These are phyloP conservation scores for Trametes pubescens DNA, from an alignment of 1,284 basidiomycete genomes.

Conservation along the genomic window DNA sequence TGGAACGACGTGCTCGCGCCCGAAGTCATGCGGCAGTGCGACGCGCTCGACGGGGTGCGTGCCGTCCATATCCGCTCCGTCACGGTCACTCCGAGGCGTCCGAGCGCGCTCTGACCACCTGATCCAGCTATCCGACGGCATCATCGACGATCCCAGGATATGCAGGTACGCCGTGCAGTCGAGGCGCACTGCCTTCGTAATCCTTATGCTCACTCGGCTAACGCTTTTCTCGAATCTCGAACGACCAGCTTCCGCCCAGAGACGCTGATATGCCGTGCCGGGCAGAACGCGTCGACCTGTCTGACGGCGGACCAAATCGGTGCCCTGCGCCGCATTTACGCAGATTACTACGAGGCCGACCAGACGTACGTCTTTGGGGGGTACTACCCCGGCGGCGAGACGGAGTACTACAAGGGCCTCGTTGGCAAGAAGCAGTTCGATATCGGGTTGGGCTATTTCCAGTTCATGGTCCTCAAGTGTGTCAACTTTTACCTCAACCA, in stretches of 20 bases:
- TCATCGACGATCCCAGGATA: constrained; percentile 44
- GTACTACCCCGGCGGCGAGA: constrained; percentile 41
- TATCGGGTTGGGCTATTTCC: constrained; percentile 32
- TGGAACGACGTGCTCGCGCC: constrained; percentile 38
- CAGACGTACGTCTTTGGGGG: constrained; percentile 38
- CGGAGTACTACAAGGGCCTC: constrained; percentile 42
- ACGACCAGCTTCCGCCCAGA: constrained; percentile 40
- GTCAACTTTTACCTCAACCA: background rate
- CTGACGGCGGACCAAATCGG: constrained; percentile 44
- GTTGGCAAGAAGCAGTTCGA: constrained; percentile 30
- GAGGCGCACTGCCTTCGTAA: too few relatives aligned
- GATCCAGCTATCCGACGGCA: constrained; percentile 40
- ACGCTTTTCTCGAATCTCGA: background rate
- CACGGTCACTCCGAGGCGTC: background rate
- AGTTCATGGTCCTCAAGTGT: constrained; percentile 34
- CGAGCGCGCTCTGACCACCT: constrained; percentile 1
- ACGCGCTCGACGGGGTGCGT: constrained; percentile 43
- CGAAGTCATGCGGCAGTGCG: constrained; percentile 43
- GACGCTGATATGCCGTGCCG: constrained; percentile 39
- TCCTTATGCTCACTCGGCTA: too few relatives aligned
- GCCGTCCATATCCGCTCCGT: background rate
- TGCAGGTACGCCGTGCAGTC: constrained; percentile 39
- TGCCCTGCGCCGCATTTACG: constrained; percentile 44
- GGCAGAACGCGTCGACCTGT: constrained; percentile 40
- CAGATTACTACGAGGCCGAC: constrained; percentile 41